Base-by-base conservation (phyloP, 345 rosid species). In the Pistacia integerrima region DNA sequence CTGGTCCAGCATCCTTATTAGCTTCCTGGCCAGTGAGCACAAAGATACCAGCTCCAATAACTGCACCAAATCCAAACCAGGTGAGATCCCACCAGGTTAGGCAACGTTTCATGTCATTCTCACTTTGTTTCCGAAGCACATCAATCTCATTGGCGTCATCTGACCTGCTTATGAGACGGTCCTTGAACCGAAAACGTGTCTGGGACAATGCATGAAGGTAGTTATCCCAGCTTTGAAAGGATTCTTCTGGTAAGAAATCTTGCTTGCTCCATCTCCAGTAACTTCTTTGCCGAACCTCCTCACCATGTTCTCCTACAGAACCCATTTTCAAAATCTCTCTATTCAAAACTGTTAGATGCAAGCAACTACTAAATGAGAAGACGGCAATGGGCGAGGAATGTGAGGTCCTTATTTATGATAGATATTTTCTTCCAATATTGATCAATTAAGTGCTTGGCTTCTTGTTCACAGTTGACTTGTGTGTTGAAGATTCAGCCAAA, bases 221-320 rank as follows among this genome's bases (percentile, higher is more conserved):
- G 78, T 54, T 82, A 11, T 60, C 70, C 90, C 86, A 83, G 70
- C 77, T 90, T 35, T 78, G 80, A 82, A 90, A 90, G 54, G 90
- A 88, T 54, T 88, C 90, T 61, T 85, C 91, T 2, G 90, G 91
- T 22, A 86, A 86, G 87, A 90, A 90, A 69, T 90, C 92, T 51
- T 79, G 83, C 73, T 86, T 90, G 80, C 84, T 74, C 71, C 88
- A 88, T 78, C 89, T 84, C 92, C 90, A 90, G 44, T 86, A 88
- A 76, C 85, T 69, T 68, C 63, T 84, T 10, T 10, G 69, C 55
- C 74, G 83, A 49, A 0, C 22, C 0, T 82, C 78, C 69, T 17
- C 78, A 48, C 4, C 68, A 3, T 58, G 51, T 30, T 65, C 85
- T 65, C 22, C 79, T 5, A 58, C 52, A 36, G 83, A 75, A 52